phyloP scores from a whole-genome alignment of 2,329 filamentous ascomycete species.

The Fusarium caatingaense region DNA sequence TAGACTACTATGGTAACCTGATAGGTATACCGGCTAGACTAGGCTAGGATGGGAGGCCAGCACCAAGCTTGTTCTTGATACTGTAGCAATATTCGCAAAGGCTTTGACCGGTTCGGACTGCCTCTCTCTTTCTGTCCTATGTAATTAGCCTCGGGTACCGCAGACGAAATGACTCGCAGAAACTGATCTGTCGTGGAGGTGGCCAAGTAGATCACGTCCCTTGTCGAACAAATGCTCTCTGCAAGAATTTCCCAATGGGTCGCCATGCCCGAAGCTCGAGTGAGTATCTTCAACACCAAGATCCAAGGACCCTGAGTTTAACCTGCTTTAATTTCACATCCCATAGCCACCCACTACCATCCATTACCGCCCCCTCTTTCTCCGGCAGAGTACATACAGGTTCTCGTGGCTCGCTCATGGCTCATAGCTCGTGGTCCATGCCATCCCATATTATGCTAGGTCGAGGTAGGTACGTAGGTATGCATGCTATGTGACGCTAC shows the following conservation, averaged over 20 bases:
- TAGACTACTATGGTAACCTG: neutral
- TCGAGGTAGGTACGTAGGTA: neutral
- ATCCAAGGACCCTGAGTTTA: conserved; percentile 30
- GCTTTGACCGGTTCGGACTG: conserved; percentile 9
- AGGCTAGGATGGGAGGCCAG: neutral
- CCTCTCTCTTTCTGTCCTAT: neutral
- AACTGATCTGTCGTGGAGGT: conserved; percentile 28
- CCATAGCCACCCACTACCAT: conserved; percentile 26
- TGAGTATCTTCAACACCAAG: conserved; percentile 11
- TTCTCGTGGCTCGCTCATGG: conserved; percentile 1
- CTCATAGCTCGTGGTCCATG: neutral
- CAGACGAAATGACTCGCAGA: conserved; percentile 32
- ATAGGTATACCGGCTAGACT: neutral
- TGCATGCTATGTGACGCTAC: conserved; percentile 23
- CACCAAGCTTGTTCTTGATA: neutral
- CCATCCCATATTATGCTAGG: neutral
- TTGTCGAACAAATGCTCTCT: conserved; percentile 12
- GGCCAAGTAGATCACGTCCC: conserved; percentile 33
- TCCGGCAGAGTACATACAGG: conserved; percentile 11
- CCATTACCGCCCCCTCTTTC: conserved; percentile 29
- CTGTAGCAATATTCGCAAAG: neutral
- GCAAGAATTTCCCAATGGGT: conserved; percentile 29
- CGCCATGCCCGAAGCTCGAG: conserved; percentile 20
- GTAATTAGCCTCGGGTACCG: conserved; percentile 31
- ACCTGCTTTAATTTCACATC: conserved; percentile 33